phyloP scores from a whole-genome alignment of 208 protist genomes.

The Trypanosomatidae sp. region DNA sequence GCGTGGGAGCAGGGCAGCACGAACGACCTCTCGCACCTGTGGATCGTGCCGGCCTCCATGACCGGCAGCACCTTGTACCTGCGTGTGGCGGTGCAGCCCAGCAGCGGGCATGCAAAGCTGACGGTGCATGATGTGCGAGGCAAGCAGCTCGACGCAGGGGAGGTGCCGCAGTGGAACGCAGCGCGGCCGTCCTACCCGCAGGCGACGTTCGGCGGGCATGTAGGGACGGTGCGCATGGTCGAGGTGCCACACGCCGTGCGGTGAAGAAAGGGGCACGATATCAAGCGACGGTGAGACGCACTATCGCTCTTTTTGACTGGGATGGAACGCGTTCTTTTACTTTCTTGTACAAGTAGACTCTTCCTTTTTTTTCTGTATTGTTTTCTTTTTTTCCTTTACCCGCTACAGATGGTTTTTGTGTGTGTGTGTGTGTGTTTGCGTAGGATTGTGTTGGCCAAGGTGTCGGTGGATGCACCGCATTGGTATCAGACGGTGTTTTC shows the following conservation, averaged over 20 bases:
- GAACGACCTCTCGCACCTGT: conserved; percentile 82
- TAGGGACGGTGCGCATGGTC: conserved; percentile 68
- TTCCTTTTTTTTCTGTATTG: too few species aligned
- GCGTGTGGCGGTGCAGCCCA: conserved; percentile 49
- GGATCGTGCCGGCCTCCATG: conserved; percentile 62
- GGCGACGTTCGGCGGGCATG: conserved; percentile 79
- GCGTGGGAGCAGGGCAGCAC: conserved; percentile 46
- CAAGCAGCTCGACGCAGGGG: conserved; percentile 68
- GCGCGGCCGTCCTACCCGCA: conserved; percentile 73
- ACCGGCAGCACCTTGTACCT: conserved; percentile 44
- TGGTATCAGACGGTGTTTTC: too few species aligned
- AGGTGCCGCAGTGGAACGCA: conserved; percentile 84
- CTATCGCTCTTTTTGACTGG: too few species aligned
- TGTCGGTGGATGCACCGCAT: too few species aligned
- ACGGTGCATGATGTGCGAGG: conserved; percentile 69
- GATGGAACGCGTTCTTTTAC: too few species aligned
- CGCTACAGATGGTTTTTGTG: too few species aligned
- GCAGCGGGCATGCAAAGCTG: conserved; percentile 68
- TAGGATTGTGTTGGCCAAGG: too few species aligned
- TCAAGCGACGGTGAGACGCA: too few species aligned
- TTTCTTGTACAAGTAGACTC: too few species aligned
- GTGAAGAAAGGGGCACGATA: not conserved
- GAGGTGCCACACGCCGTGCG: conserved; percentile 8
- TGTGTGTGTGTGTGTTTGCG: too few species aligned
- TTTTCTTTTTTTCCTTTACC: too few species aligned